phyloP scores from a whole-genome alignment of 768 basidiomycete species.

The Lactarius trivialis region DNA sequence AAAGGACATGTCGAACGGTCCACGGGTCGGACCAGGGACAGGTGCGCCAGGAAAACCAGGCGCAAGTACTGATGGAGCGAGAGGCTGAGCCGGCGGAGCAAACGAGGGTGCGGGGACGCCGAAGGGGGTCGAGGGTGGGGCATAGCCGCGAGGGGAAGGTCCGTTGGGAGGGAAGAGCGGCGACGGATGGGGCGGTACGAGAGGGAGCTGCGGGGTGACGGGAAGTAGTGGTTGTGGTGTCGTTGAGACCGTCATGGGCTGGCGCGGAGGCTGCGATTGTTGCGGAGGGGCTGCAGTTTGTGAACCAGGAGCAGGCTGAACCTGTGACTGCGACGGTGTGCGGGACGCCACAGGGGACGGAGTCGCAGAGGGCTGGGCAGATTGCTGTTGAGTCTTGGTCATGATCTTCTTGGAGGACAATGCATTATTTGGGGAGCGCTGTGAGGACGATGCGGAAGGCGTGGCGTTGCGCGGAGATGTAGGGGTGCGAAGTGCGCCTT shows the following conservation, averaged over 20 bases:
- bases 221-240: conserved; percentile 41
- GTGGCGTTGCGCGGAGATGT: conserved; percentile 44
- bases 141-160: conserved; percentile 35
- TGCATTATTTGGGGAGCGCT: conserved; percentile 42
- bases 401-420: conserved; percentile 54
- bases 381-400: conserved; percentile 36
- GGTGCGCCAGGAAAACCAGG: conserved; percentile 43
- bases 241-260: conserved; percentile 45
- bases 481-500: conserved; percentile 37
- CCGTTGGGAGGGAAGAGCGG: conserved; percentile 40
- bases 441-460: conserved; percentile 43
- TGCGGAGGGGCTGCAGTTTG: conserved; percentile 27
- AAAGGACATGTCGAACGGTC: conserved; percentile 50
- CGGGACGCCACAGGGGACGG: conserved; percentile 27
- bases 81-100: conserved; percentile 39
- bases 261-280: conserved; percentile 32
- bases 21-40: conserved; percentile 2
- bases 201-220: conserved; percentile 33
- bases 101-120: conserved; percentile 38
- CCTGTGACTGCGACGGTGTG: conserved; percentile 34
- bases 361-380: conserved; percentile 16
- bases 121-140: conserved; percentile 43
- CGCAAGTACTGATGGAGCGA: conserved; percentile 50
- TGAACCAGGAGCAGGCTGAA: conserved; percentile 28
- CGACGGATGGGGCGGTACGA: conserved; percentile 14